Conservation (phyloP, 2,329 filamentous ascomycete species). For the Fusarium subglutinans region DNA sequence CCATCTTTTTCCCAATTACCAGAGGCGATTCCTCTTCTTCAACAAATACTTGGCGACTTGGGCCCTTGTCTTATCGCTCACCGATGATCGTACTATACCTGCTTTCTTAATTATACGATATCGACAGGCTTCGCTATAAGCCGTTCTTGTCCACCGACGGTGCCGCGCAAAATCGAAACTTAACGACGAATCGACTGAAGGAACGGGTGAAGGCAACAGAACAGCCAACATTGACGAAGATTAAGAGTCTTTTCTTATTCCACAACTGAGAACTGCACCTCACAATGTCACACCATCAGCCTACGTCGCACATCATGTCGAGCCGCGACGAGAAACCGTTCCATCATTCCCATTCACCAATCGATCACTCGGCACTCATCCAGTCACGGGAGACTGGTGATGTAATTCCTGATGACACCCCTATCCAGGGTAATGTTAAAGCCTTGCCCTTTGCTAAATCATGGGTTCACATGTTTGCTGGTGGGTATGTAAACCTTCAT, state of each 20-base stretch:
- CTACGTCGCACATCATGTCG: conserved; percentile 40
- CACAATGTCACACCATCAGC: conserved; percentile 47
- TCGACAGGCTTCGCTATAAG: conserved; percentile 4
- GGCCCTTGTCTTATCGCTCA: neutral
- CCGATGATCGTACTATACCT: neutral
- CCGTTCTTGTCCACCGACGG: neutral
- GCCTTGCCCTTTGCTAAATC: conserved; percentile 72
- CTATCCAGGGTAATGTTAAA: conserved; percentile 47
- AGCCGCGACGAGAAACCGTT: conserved; percentile 47
- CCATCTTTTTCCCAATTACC: conserved; percentile 10
- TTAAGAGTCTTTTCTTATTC: neutral
- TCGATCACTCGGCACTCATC: conserved; percentile 54
- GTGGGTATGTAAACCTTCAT: conserved; percentile 70
- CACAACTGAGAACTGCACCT: neutral
- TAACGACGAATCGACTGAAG: neutral
- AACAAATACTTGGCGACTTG: neutral
- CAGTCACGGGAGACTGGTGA: conserved; percentile 72
- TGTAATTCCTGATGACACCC: conserved; percentile 56
- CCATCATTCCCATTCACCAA: conserved; percentile 42
- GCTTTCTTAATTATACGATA: neutral
- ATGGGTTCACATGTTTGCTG: conserved; percentile 92
- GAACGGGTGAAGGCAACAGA: neutral
- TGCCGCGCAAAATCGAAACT: conserved; percentile 2
- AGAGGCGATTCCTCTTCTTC: conserved; percentile 11
- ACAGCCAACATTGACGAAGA: neutral